Evolutionary conservation across 1,284 basidiomycete species (phyloP), one percentile per base, ranked within the genome.

Genomic region (Heimioporus retisporus): DNA sequence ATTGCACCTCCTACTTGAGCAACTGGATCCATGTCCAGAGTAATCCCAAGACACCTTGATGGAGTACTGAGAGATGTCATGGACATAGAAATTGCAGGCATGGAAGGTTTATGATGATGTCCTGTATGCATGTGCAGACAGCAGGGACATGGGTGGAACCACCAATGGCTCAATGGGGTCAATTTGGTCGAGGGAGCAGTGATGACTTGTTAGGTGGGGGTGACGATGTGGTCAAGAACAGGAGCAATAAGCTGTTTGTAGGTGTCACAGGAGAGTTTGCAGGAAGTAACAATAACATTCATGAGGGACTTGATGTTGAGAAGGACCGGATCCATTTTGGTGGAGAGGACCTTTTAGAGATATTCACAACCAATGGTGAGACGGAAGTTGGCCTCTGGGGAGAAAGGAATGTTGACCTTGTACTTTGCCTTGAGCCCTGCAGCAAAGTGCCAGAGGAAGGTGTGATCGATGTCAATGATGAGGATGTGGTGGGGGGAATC

Each of bases 121-220:
- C 90, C 81, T 94, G 93, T 80, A 99, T 94, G 78, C 96, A 90
- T 71, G 93, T 88, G 79, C 97, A 96, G 73, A 99, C 94, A 81
- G 97, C 94, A 72, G 97, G 97, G 74, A 99, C 93, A 88, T 97
- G 96, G 19, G 97, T 98, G 4, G 94, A 93, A 70, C 97, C 97
- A 84, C 97, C 97, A 73, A 99, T 93, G 71, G 93, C 71, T 94
- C 92, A 73, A 94, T 79, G 69, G 97, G 91, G 77, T 98, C 94
- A 74, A 99, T 92, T 74, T 97, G 91, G 68, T 98, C 95, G 84
- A 97, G 90, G 81, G 94, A 93, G 75, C 97, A 78, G 91, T 93
- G 73, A 99, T 86, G 19, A 96, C 97, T 79, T 94, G 94, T 82
- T 97, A 88, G 78, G 98, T 92, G 69, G 97, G 96, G 77, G 90